Conservation (phyloP, 768 basidiomycete genomes). For the Rhizopogon sp. region DNA sequence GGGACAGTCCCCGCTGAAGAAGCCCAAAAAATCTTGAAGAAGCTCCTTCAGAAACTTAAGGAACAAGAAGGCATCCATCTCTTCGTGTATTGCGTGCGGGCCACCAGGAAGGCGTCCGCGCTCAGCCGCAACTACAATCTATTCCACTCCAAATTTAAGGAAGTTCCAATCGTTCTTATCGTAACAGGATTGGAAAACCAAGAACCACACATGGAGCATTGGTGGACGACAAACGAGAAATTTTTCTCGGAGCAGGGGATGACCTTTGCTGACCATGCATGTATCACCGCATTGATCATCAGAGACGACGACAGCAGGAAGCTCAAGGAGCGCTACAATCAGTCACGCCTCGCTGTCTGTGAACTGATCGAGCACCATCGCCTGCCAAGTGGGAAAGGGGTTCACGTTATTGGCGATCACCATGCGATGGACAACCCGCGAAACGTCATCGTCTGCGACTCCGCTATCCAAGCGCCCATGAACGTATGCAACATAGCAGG, state of each 20-base stretch:
- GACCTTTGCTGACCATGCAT: slow-evolving; percentile 7
- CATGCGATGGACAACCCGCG: neutral
- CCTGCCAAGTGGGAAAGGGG: neutral
- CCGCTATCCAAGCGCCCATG: neutral
- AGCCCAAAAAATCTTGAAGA: slow-evolving; percentile 2
- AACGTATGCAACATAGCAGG: slow-evolving; percentile 1
- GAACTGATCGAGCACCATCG: neutral
- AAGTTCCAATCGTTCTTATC: slow-evolving; percentile 12
- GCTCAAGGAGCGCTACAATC: neutral
- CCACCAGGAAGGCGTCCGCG: slow-evolving; percentile 13
- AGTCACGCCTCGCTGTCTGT: slow-evolving; percentile 5
- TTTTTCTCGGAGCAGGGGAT: neutral
- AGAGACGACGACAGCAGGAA: neutral
- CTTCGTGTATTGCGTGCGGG: slow-evolving; percentile 17
- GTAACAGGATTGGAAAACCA: slow-evolving; percentile 18
- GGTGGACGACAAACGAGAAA: slow-evolving; percentile 16
- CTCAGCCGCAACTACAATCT: slow-evolving; percentile 12
- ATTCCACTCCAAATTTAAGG: slow-evolving; percentile 6
- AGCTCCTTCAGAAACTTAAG: slow-evolving; percentile 6
- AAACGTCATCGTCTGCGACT: slow-evolving; percentile 5
- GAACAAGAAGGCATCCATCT: slow-evolving; percentile 10
- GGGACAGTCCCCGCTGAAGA: slow-evolving; percentile 3
- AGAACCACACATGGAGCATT: slow-evolving; percentile 14
- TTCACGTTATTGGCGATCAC: neutral
- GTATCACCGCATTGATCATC: slow-evolving; percentile 9